Evolutionary conservation across 2,329 filamentous ascomycete genomes (phyloP), one percentile per base, ranked within the genome.

Genomic region (Cytospora piceae): DNA sequence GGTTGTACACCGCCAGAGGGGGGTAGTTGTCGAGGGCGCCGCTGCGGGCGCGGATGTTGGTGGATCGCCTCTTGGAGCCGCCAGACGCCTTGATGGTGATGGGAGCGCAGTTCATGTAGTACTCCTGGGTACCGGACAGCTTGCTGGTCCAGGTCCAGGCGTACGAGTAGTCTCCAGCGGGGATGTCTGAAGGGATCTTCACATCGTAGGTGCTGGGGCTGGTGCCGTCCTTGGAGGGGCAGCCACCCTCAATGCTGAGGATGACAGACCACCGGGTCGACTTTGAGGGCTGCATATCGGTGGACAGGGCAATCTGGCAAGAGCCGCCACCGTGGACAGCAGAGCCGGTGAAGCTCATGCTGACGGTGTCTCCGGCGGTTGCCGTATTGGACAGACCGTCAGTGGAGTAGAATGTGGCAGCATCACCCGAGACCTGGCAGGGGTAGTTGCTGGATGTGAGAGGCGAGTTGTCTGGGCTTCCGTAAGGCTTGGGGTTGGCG

Each of bases 61-160:
- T 52, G 32, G 65, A 64, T 3, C 65, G 62, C 51, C 29, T 57
- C 62, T 67, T 68, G 51, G 66, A 65, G 27, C 59, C 42, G 32
- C 70, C 68, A 14, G 56, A 52, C 63, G 64, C 76, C 75, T 46
- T 77, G 74, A 93, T 87, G 69, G 84, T 86, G 72, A 94, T 84
- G 59, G 85, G 82, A 8, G 91, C 91, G 74, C 92, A 95, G 78
- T 93, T 92, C 89, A 93, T 93, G 83, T 95, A 95, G 85, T 91
- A 91, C 76, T 94, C 91, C 55, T 91, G 85, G 78, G 93, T 93
- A 37, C 91, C 91, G 17, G 63, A 59, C 51, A 90, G 77, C 70
- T 87, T 80, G 81, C 93, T 93, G 79, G 91, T 90, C 89, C 89
- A 92, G 37, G 87, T 88, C 92, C 92, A 94, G 51, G 87, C 87